Conservation (phyloP, 2,329 filamentous ascomycete species). For the Diatrype stigma region DNA sequence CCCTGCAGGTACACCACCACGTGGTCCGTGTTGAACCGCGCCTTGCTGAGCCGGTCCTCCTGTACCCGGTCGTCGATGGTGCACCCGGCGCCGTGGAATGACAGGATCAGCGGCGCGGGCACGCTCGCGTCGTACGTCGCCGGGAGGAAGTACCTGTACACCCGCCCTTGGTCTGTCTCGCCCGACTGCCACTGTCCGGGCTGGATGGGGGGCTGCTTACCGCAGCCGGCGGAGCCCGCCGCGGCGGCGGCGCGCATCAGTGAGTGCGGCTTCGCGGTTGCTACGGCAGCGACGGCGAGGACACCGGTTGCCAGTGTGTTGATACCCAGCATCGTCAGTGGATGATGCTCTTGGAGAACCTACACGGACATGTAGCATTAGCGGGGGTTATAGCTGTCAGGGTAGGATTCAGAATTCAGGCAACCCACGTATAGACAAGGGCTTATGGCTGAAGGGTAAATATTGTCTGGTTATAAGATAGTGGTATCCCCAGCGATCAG, state of each 20-base stretch:
- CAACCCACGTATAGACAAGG: too few species aligned
- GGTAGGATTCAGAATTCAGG: too few species aligned
- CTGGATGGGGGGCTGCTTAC: not conserved
- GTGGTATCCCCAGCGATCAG: too few species aligned
- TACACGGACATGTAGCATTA: too few species aligned
- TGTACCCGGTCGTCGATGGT: constrained; percentile 33
- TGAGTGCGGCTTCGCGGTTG: too few species aligned
- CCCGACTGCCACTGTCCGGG: not conserved
- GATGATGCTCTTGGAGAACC: too few species aligned
- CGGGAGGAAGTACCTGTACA: not conserved
- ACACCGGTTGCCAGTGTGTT: not conserved
- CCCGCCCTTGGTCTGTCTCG: not conserved
- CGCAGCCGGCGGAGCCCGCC: not conserved
- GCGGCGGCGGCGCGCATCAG: not conserved
- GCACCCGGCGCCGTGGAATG: constrained; percentile 41
- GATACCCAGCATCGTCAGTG: not conserved
- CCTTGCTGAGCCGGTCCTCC: constrained; percentile 42
- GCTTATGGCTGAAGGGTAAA: too few species aligned
- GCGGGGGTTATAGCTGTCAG: too few species aligned
- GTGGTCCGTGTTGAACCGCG: constrained; percentile 36
- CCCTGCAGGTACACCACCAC: constrained; percentile 42
- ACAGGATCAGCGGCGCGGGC: constrained; percentile 39
- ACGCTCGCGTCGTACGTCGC: constrained; percentile 29
- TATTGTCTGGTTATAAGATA: too few species aligned
- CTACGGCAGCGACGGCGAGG: not conserved